Percentiles rank a stretch among this genome's conserved stretches.
These are phyloP conservation scores for Eimeria maxima DNA, from an alignment of 169 alveolate genomes.

Conservation along the genomic window DNA sequence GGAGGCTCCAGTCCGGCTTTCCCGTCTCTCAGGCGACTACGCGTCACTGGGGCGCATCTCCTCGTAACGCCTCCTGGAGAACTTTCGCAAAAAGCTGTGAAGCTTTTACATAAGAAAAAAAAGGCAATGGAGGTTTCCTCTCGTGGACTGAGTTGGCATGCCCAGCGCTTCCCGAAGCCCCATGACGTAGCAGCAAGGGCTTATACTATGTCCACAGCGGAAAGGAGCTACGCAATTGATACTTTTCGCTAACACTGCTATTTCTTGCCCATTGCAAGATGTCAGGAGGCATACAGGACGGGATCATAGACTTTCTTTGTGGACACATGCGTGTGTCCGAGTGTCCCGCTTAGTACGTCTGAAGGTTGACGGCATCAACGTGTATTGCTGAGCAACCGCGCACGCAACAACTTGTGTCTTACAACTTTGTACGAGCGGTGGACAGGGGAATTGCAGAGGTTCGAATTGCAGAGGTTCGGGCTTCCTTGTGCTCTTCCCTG, in stretches of 20 bases:
- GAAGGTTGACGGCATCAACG: not conserved
- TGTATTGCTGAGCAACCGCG: not conserved
- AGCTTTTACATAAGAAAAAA: not conserved
- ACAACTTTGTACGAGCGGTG: not conserved
- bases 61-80: not conserved
- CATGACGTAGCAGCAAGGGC: not conserved
- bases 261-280: not conserved
- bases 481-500: not conserved
- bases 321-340: not conserved
- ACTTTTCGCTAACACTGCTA: not conserved
- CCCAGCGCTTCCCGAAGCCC: constrained; percentile 37
- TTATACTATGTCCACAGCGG: not conserved
- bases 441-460: no score
- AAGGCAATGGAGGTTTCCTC: not conserved
- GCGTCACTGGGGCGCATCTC: constrained; percentile 50
- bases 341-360: not conserved
- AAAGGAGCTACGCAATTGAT: not conserved
- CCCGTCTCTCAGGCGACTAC: not conserved
- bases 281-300: not conserved
- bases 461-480: not conserved
- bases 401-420: not conserved
- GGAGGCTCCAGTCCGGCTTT: constrained; percentile 15
- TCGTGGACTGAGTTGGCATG: not conserved
- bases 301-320: not conserved
- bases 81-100: not conserved